phyloP scores from a whole-genome alignment of 371 early-diverging fungal genomes.

The Rhizopus sp. region DNA sequence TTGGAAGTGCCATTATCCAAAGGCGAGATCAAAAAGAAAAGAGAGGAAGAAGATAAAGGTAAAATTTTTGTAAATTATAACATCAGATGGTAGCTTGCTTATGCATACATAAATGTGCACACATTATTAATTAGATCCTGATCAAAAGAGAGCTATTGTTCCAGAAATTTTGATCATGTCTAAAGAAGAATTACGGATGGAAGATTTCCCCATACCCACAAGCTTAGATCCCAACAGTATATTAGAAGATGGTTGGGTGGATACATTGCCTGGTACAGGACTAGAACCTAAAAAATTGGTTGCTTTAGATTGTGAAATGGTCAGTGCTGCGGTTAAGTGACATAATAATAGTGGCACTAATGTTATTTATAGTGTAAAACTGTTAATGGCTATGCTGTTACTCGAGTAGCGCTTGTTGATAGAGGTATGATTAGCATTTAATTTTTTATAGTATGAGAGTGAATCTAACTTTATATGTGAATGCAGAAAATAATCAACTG shows the following conservation, averaged over 20 bases:
- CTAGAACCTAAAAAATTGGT: constrained; percentile 41
- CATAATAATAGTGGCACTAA: neutral
- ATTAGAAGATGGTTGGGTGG: constrained; percentile 47
- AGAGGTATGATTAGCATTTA: too few relatives aligned
- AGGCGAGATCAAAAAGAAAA: constrained; percentile 26
- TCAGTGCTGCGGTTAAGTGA: too few relatives aligned
- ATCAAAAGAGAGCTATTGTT: constrained; percentile 11
- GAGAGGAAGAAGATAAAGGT: constrained; percentile 25
- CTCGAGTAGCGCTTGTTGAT: constrained; percentile 68
- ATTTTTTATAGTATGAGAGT: too few relatives aligned
- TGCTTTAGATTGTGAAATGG: constrained; percentile 83
- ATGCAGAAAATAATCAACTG: constrained; percentile 41
- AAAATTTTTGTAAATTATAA: too few relatives aligned
- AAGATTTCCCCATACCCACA: constrained; percentile 51
- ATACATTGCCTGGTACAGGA: constrained; percentile 30
- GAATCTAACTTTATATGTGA: constrained; percentile 13
- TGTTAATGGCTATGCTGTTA: constrained; percentile 63
- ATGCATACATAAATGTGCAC: too few relatives aligned
- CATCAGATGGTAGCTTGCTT: too few relatives aligned
- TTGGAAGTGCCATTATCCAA: constrained; percentile 33
- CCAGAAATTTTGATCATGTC: constrained; percentile 34
- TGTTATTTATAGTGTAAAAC: constrained; percentile 60
- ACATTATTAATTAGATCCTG: too few relatives aligned
- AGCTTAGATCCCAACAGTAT: constrained; percentile 26
- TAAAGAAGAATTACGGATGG: constrained; percentile 38